phyloP scores from a whole-genome alignment of 176 grass and related monocot genomes.

The Zea luxurians region DNA sequence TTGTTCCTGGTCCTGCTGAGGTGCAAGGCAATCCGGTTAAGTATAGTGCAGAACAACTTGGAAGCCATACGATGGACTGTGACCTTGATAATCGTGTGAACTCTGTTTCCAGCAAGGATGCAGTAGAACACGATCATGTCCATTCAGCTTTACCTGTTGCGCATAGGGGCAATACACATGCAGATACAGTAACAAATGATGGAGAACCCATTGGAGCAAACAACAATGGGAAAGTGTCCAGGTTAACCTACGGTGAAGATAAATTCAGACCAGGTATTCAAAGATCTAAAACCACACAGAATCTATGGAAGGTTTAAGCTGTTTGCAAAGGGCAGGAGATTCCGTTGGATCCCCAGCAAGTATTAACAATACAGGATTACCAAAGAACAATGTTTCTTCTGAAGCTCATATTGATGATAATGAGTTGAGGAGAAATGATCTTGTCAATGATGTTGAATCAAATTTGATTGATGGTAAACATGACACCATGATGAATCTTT shows the following conservation, averaged over 20 bases:
- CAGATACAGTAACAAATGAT: constrained; percentile 19
- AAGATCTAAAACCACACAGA: constrained; percentile 29
- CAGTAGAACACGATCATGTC: constrained; percentile 29
- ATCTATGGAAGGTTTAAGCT: constrained; percentile 34
- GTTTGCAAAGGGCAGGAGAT: constrained; percentile 35
- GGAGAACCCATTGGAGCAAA: constrained; percentile 26
- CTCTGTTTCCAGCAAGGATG: constrained; percentile 43
- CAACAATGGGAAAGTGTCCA: constrained; percentile 14
- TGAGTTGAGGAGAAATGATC: constrained; percentile 29
- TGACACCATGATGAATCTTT: constrained; percentile 25
- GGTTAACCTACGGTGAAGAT: constrained; percentile 18
- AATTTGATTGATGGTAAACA: constrained; percentile 38
- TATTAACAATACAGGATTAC: constrained; percentile 31
- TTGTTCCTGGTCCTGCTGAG: constrained; percentile 38
- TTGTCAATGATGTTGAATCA: constrained; percentile 34
- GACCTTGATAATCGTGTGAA: constrained; percentile 37
- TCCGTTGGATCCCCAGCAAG: constrained; percentile 24
- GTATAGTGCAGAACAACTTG: constrained; percentile 37
- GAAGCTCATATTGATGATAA: constrained; percentile 29
- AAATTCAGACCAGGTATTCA: constrained; percentile 36
- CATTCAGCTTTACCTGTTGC: constrained; percentile 33
- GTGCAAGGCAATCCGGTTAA: constrained; percentile 37
- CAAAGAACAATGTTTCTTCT: constrained; percentile 29
- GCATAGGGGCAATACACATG: constrained; percentile 23
- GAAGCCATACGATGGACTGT: constrained; percentile 25